Percentiles rank a stretch among this genome's conserved stretches.
Conservation (phyloP, 2,329 filamentous ascomycete species). For the Ceratocystis eucalypticola region DNA sequence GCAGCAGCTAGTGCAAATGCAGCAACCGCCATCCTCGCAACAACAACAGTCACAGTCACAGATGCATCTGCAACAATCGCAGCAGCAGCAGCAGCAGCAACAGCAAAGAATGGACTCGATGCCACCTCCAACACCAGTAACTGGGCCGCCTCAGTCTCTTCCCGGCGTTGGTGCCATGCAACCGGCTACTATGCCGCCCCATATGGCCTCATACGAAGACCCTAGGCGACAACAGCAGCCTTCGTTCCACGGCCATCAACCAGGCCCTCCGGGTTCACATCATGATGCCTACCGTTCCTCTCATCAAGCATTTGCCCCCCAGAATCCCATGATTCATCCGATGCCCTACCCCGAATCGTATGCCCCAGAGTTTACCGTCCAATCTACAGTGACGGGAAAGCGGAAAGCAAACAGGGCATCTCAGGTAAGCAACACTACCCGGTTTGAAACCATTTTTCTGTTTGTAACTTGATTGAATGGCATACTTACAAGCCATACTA, state of each 20-base stretch:
- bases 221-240: not conserved
- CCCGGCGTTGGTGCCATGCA: not conserved
- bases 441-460: too few relatives aligned
- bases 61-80: slow-evolving; percentile 22
- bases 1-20: not conserved
- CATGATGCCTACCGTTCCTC: not conserved
- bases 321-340: slow-evolving; percentile 15
- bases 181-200: not conserved
- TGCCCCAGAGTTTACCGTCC: not conserved
- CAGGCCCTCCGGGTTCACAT: not conserved
- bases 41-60: slow-evolving; percentile 3
- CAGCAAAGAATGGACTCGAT: slow-evolving; percentile 21
- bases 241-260: not conserved
- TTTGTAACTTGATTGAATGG: too few relatives aligned
- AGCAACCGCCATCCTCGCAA: slow-evolving; percentile 14
- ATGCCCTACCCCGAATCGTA: slow-evolving; percentile 4
- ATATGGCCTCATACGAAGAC: not conserved
- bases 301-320: not conserved
- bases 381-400: slow-evolving; percentile 28
- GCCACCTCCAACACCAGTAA: slow-evolving; percentile 5
- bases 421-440: slow-evolving; percentile 33
- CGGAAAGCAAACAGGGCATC: slow-evolving; percentile 53
- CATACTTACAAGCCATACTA: slow-evolving; percentile 18
- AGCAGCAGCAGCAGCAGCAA: not conserved
- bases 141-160: not conserved